A percentile compares a stretch with the other conserved stretches of the same genome.
Evolutionary conservation across 2,329 filamentous ascomycete species (phyloP).

Genomic region (Trichoderma gracile): DNA sequence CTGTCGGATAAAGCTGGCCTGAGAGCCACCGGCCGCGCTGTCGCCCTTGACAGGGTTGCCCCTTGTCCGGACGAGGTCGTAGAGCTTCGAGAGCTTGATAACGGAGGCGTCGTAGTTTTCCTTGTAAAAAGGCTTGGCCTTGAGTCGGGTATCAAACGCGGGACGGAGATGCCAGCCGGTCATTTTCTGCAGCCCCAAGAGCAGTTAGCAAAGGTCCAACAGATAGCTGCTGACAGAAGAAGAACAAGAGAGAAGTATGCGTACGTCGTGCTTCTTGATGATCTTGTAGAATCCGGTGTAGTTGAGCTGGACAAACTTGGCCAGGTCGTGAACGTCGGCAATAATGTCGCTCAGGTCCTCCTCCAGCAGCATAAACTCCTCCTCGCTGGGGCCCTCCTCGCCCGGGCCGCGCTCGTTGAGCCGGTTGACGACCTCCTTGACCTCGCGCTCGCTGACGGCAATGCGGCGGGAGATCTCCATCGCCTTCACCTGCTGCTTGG

Average conservation of each 20-base stretch:
- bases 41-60: conserved; percentile 93
- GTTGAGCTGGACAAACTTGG: conserved; percentile 97
- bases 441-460: conserved; percentile 82
- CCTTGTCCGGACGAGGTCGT: conserved; percentile 89
- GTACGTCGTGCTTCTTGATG: conserved; percentile 97
- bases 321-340: conserved; percentile 94
- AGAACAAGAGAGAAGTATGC: conserved; percentile 35
- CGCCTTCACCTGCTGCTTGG: conserved; percentile 95
- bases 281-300: conserved; percentile 99
- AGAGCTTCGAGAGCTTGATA: conserved; percentile 90
- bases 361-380: conserved; percentile 91
- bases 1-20: conserved; percentile 94
- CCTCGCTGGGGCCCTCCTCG: conserved; percentile 70
- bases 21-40: conserved; percentile 82
- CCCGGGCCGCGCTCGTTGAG: conserved; percentile 63
- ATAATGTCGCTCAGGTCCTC: conserved; percentile 97
- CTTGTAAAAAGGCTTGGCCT: conserved; percentile 97
- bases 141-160: conserved; percentile 91
- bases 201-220: conserved; percentile 29
- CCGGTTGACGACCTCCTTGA: conserved; percentile 79
- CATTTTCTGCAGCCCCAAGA: conserved; percentile 67
- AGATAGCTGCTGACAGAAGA: background rate
- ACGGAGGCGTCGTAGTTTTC: conserved; percentile 98
- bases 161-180: conserved; percentile 91
- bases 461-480: conserved; percentile 94